A percentile compares a stretch with the other conserved stretches of the same genome.
These are phyloP conservation scores for Endotrypanum monterogeii DNA, from an alignment of 208 protist genomes.

Conservation along the genomic window DNA sequence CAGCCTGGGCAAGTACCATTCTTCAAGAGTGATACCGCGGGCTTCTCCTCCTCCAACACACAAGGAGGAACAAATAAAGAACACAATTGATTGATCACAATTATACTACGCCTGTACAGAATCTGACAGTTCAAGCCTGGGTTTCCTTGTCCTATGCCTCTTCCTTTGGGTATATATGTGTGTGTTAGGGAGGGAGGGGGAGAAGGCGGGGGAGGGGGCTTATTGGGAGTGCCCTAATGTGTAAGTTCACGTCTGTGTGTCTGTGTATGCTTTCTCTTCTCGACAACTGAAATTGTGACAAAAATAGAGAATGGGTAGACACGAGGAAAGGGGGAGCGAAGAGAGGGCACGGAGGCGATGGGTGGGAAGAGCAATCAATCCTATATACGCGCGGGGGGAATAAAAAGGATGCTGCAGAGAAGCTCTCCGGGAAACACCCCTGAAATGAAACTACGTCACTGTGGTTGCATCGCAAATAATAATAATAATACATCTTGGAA, in stretches of 20 bases:
- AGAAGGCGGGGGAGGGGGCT: no score
- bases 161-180: neutral
- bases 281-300: neutral
- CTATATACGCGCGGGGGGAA: neutral
- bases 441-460: neutral
- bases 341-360: neutral
- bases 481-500: neutral
- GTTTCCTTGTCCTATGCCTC: neutral
- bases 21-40: neutral
- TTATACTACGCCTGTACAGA: neutral
- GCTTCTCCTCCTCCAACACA: no score
- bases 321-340: neutral
- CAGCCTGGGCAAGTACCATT: neutral
- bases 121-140: neutral
- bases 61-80: conserved; percentile 4
- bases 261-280: conserved; percentile 2
- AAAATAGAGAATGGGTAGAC: neutral
- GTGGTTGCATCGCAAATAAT: neutral
- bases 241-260: neutral
- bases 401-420: neutral
- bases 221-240: no score
- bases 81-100: neutral
- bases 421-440: neutral
- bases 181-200: neutral
- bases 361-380: neutral